Percentiles rank a stretch among this genome's conserved stretches.
Conservation (phyloP, 2,329 filamentous ascomycete species). For the Fusarium euwallaceae region DNA sequence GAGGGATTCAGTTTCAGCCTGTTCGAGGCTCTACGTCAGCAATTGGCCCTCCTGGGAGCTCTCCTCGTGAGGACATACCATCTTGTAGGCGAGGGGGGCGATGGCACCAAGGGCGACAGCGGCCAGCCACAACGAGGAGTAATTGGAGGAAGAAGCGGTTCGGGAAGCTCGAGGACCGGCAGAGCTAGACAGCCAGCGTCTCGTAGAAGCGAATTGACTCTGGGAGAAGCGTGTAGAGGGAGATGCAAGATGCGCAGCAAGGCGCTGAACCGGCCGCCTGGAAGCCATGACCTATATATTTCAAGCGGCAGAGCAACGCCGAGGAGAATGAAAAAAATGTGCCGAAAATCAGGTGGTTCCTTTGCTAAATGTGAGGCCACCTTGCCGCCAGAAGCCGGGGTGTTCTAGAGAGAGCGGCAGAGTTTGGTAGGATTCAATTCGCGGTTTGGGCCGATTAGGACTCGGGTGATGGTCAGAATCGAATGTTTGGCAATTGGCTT, state of each 20-base stretch:
- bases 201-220: conserved; percentile 46
- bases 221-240: conserved; percentile 40
- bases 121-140: conserved; percentile 48
- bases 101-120: conserved; percentile 64
- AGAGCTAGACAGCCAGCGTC: conserved; percentile 46
- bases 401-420: conserved; percentile 1
- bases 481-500: conserved; percentile 48
- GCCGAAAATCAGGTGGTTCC: conserved; percentile 42
- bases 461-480: conserved; percentile 47
- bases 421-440: conserved; percentile 8
- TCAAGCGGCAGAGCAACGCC: conserved; percentile 13
- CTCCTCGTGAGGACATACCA: conserved; percentile 58
- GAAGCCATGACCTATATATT: conserved; percentile 51
- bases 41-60: conserved; percentile 13
- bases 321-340: conserved; percentile 25
- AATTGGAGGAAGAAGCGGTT: conserved; percentile 34
- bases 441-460: conserved; percentile 42
- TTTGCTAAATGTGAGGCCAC: conserved; percentile 42
- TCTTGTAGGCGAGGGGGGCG: conserved; percentile 68
- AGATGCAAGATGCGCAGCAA: conserved; percentile 48
- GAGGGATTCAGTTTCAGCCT: conserved; percentile 59
- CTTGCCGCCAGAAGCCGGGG: conserved; percentile 29
- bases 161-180: conserved; percentile 35
- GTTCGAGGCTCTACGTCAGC: conserved; percentile 25
- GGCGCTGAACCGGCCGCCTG: conserved; percentile 47